Percentiles rank a stretch among this genome's conserved stretches.
Evolutionary conservation across 2,329 filamentous ascomycete species (phyloP).

Genomic region (Furcasterigmium sp.): DNA sequence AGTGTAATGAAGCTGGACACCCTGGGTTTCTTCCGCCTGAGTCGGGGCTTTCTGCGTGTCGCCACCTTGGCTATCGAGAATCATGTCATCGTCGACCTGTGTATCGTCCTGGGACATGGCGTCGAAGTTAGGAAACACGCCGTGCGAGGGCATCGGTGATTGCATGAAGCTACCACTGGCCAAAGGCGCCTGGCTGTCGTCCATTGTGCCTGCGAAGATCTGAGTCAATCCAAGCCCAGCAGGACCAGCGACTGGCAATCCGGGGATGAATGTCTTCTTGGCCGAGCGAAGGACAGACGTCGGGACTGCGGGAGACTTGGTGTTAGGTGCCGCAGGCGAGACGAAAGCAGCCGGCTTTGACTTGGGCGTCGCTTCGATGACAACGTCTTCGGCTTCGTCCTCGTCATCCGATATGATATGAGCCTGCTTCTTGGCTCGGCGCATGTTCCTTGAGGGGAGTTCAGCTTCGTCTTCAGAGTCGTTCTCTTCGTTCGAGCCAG

Average conservation of each 20-base stretch:
- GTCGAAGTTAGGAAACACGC: slow-evolving; percentile 53
- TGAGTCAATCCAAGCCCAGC: slow-evolving; percentile 75
- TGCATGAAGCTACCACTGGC: slow-evolving; percentile 32
- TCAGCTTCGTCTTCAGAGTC: slow-evolving; percentile 33
- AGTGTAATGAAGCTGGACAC: slow-evolving; percentile 50
- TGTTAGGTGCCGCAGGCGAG: slow-evolving; percentile 36
- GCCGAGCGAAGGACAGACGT: slow-evolving; percentile 64
- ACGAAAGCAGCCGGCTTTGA: slow-evolving; percentile 33
- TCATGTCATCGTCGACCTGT: slow-evolving; percentile 44
- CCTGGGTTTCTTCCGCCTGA: slow-evolving; percentile 34
- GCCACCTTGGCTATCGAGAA: slow-evolving; percentile 41
- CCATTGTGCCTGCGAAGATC: slow-evolving; percentile 88
- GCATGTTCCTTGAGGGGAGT: slow-evolving; percentile 34
- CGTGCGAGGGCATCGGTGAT: slow-evolving; percentile 49
- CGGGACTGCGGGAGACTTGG: slow-evolving; percentile 48
- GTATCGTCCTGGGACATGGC: slow-evolving; percentile 50
- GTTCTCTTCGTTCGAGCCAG: slow-evolving; percentile 17
- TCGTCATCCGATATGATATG: slow-evolving; percentile 62
- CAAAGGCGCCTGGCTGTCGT: slow-evolving; percentile 45
- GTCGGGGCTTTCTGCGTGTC: slow-evolving; percentile 30
- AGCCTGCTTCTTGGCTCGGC: slow-evolving; percentile 44
- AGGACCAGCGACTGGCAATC: slow-evolving; percentile 54
- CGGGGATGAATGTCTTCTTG: slow-evolving; percentile 65
- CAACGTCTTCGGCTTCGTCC: slow-evolving; percentile 47
- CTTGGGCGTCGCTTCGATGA: slow-evolving; percentile 41